A percentile compares a stretch with the other conserved stretches of the same genome.
Conservation (phyloP, 139 green algal species). For the Auxenochlorella protothecoides region DNA sequence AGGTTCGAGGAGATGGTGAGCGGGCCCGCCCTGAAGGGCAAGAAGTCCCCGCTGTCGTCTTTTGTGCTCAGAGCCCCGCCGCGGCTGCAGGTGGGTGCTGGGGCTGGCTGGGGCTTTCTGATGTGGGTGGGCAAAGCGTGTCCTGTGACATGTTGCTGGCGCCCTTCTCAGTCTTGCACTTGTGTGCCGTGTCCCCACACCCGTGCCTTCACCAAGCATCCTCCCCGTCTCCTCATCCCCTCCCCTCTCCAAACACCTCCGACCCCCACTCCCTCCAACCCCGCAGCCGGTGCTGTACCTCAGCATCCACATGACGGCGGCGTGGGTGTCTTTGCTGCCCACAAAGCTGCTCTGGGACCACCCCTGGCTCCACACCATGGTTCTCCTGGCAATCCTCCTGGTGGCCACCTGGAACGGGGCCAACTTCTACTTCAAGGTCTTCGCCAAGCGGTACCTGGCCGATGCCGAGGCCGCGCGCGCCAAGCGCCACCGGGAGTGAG, state of each 20-base stretch:
- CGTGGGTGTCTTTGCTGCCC: constrained; percentile 18
- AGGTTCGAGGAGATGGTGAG: too few relatives aligned
- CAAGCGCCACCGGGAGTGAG: too few relatives aligned
- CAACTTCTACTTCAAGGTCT: constrained; percentile 49
- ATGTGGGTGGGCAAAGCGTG: not conserved
- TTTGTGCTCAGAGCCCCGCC: constrained; percentile 10
- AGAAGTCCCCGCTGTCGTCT: constrained; percentile 1
- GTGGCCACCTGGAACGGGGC: constrained; percentile 47
- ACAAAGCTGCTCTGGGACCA: constrained; percentile 22
- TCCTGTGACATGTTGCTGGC: too few relatives aligned
- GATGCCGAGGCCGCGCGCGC: too few relatives aligned
- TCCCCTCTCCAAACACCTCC: too few relatives aligned
- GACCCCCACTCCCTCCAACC: too few relatives aligned
- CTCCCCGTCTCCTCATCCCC: too few relatives aligned
- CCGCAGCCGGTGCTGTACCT: constrained; percentile 18
- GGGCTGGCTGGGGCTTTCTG: not conserved
- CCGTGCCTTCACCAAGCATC: too few relatives aligned
- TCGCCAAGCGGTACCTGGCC: too few relatives aligned
- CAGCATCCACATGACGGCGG: constrained; percentile 12
- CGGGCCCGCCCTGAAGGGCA: constrained; percentile 1
- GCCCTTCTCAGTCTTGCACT: too few relatives aligned
- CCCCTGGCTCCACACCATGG: constrained; percentile 38
- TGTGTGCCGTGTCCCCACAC: too few relatives aligned
- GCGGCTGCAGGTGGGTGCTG: constrained; percentile 4
- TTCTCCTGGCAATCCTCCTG: constrained; percentile 30